A percentile compares a stretch with the other conserved stretches of the same genome.
Evolutionary conservation across 1,284 basidiomycete genomes (phyloP).

Genomic region (Malassezia furfur): DNA sequence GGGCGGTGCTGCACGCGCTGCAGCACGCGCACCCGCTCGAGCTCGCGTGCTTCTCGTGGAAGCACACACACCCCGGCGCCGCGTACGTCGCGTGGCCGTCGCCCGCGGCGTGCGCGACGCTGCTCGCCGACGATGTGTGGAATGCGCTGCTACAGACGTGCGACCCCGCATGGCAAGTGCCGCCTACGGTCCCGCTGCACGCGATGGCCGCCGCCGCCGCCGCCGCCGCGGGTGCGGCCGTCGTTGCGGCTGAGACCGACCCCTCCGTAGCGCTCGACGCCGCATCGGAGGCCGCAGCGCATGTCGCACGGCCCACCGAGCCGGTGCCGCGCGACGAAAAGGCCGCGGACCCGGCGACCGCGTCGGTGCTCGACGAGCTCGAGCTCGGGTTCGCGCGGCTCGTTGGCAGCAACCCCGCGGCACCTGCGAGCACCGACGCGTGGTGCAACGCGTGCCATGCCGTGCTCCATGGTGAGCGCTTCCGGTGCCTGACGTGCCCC

Average conservation of each 20-base stretch:
- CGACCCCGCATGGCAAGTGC: background rate
- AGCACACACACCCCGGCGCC: background rate
- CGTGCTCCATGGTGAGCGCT: background rate
- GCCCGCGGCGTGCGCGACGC: background rate
- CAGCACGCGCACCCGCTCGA: background rate
- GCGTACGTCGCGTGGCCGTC: background rate
- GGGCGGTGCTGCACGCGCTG: background rate
- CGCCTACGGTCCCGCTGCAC: background rate
- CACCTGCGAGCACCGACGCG: background rate
- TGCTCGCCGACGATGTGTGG: background rate
- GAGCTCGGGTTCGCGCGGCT: background rate
- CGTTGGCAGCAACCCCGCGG: background rate
- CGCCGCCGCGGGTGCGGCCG: background rate
- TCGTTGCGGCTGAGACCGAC: background rate
- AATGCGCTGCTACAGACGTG: background rate
- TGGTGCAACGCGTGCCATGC: conserved; percentile 5
- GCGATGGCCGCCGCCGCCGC: background rate
- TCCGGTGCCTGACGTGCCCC: conserved; percentile 18
- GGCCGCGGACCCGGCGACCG: background rate
- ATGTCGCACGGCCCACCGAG: background rate
- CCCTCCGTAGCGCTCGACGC: background rate
- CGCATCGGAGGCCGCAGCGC: background rate
- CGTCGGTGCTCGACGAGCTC: conserved; percentile 1
- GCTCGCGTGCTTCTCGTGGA: conserved; percentile 4
- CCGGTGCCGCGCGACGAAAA: background rate